Evolutionary conservation across 129 eudicot species (phyloP).

Genomic region (Lactuca saligna): DNA sequence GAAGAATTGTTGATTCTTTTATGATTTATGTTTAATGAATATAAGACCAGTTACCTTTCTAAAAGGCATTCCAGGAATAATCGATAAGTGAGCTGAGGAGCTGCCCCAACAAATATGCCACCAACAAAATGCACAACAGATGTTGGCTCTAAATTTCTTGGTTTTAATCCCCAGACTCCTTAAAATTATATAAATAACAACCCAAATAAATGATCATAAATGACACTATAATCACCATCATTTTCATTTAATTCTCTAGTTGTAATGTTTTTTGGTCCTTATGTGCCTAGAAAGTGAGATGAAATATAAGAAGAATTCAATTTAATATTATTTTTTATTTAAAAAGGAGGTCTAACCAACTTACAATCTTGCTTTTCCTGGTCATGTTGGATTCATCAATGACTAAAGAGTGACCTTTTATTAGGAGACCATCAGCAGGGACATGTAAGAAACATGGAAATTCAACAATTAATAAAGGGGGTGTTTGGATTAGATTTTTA

Average conservation of each 20-base stretch:
- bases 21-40: constrained; percentile 1
- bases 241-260: no score
- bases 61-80: constrained; percentile 82
- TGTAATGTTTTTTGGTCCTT: constrained; percentile 58
- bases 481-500: no score
- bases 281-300: constrained; percentile 48
- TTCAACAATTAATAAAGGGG: no score
- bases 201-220: neutral
- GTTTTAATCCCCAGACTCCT: constrained; percentile 96
- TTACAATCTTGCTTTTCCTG: constrained; percentile 98
- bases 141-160: constrained; percentile 51
- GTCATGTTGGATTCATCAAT: constrained; percentile 32
- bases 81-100: constrained; percentile 95
- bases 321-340: neutral
- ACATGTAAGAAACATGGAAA: no score
- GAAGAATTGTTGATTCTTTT: constrained; percentile 14
- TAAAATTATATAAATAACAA: constrained; percentile 35
- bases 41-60: constrained; percentile 54
- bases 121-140: constrained; percentile 88
- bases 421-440: no score
- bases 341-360: constrained; percentile 40
- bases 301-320: constrained; percentile 15
- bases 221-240: no score
- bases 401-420: no score
- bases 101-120: constrained; percentile 98